phyloP scores from a whole-genome alignment of 2,329 filamentous ascomycete genomes.

The Neopestalotiopsis sp. region DNA sequence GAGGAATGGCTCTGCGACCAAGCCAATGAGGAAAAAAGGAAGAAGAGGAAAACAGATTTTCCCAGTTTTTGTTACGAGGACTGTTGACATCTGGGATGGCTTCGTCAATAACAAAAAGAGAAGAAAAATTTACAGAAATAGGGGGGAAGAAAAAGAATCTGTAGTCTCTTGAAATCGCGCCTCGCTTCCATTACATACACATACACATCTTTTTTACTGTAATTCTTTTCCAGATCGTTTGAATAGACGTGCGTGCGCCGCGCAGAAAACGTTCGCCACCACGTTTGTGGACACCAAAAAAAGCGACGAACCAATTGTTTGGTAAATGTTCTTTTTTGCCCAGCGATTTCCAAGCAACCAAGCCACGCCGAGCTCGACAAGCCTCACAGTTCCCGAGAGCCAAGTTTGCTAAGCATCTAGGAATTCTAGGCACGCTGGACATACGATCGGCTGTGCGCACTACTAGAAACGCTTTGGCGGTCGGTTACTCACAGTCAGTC shows the following conservation, averaged over 20 bases:
- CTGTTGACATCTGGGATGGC: background rate
- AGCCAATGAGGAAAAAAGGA: background rate
- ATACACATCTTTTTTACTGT: background rate
- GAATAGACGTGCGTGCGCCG: background rate
- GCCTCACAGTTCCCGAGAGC: background rate
- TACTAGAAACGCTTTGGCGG: background rate
- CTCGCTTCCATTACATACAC: background rate
- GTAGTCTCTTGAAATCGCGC: background rate
- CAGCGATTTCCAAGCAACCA: background rate
- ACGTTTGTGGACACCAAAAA: background rate
- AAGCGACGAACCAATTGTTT: background rate
- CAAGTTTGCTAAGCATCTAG: background rate
- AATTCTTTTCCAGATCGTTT: too few species aligned
- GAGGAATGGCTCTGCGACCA: background rate
- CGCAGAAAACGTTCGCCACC: background rate
- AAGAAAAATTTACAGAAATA: background rate
- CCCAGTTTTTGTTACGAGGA: slow-evolving; percentile 1
- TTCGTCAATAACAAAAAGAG: background rate
- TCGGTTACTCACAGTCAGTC: background rate
- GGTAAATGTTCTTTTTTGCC: background rate
- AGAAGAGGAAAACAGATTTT: background rate
- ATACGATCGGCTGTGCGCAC: too few species aligned
- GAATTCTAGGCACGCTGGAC: background rate
- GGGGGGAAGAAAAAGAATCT: background rate
- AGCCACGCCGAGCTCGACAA: background rate